Evolutionary conservation across 73 alveolate species (phyloP).

Genomic region (Halteria grandinella): DNA sequence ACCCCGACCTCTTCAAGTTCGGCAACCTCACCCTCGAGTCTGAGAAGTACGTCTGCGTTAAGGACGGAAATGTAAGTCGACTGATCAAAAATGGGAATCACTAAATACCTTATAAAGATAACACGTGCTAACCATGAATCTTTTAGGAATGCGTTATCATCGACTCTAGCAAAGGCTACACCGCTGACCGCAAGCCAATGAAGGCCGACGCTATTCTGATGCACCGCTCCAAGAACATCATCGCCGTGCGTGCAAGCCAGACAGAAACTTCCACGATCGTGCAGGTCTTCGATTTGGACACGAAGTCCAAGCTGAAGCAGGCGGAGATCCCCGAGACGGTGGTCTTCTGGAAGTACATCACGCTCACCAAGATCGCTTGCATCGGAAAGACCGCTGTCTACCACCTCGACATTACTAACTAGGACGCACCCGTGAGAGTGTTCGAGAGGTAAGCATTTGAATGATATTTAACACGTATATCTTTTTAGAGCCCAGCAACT

Average conservation of each 20-base stretch:
- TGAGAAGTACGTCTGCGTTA: constrained; percentile 92
- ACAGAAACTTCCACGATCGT: constrained; percentile 62
- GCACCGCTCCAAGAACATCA: constrained; percentile 94
- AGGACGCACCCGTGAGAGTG: constrained; percentile 44
- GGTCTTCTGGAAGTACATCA: constrained; percentile 86
- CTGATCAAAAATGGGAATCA: constrained; percentile 24
- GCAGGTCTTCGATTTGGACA: constrained; percentile 81
- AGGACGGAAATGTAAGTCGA: constrained; percentile 80
- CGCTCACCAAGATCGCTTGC: constrained; percentile 71
- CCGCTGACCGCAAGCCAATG: constrained; percentile 91
- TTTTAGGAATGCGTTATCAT: constrained; percentile 70
- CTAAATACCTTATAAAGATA: no score
- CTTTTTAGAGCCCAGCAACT: no score
- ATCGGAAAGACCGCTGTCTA: constrained; percentile 81
- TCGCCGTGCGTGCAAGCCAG: constrained; percentile 94
- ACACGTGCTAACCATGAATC: no score
- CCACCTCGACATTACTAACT: constrained; percentile 76
- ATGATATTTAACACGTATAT: no score
- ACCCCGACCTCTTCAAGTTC: constrained; percentile 83
- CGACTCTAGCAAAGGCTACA: constrained; percentile 70
- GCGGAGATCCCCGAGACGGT: constrained; percentile 80
- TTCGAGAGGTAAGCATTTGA: constrained; percentile 33
- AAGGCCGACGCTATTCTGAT: constrained; percentile 97
- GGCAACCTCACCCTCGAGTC: constrained; percentile 93
- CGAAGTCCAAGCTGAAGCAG: constrained; percentile 77